Conservation (phyloP, 2,329 filamentous ascomycete genomes). For the Zymoseptoria pseudotritici region DNA sequence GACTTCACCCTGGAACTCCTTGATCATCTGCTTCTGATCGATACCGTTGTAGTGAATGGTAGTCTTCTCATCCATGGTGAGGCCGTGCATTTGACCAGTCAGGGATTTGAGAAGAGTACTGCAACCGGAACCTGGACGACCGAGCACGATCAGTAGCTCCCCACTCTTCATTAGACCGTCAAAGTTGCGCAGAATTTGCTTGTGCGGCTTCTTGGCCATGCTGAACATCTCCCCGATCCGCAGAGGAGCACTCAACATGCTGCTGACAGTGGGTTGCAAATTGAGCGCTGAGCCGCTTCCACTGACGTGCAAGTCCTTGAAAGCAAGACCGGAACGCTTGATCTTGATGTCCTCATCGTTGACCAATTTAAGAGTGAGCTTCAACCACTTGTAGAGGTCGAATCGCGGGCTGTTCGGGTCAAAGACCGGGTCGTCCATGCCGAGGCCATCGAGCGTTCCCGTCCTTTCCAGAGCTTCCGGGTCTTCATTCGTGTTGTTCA, state of each 20-base stretch:
- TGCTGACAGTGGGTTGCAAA: conserved; percentile 59
- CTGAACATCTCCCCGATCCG: conserved; percentile 51
- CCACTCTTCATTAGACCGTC: conserved; percentile 47
- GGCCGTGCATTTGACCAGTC: conserved; percentile 52
- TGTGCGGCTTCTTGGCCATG: conserved; percentile 40
- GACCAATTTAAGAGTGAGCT: conserved; percentile 43
- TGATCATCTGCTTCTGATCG: conserved; percentile 35
- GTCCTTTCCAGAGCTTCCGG: conserved; percentile 17
- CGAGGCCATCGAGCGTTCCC: conserved; percentile 31
- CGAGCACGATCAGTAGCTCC: conserved; percentile 42
- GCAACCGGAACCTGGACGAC: conserved; percentile 51
- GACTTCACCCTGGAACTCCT: conserved; percentile 41
- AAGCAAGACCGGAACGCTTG: conserved; percentile 53
- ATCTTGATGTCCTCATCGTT: conserved; percentile 50
- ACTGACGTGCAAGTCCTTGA: conserved; percentile 58
- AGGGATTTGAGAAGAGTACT: conserved; percentile 58
- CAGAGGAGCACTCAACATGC: conserved; percentile 51
- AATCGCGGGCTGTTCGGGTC: conserved; percentile 47
- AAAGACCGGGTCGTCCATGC: conserved; percentile 42
- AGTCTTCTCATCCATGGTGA: conserved; percentile 46
- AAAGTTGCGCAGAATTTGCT: conserved; percentile 49
- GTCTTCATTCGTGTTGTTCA: conserved; percentile 9
- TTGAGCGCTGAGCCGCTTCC: conserved; percentile 61
- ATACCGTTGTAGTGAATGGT: conserved; percentile 56
- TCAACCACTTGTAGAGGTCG: conserved; percentile 47